Evolutionary conservation across 2,329 filamentous ascomycete genomes (phyloP).

Genomic region (Alternaria sp.): DNA sequence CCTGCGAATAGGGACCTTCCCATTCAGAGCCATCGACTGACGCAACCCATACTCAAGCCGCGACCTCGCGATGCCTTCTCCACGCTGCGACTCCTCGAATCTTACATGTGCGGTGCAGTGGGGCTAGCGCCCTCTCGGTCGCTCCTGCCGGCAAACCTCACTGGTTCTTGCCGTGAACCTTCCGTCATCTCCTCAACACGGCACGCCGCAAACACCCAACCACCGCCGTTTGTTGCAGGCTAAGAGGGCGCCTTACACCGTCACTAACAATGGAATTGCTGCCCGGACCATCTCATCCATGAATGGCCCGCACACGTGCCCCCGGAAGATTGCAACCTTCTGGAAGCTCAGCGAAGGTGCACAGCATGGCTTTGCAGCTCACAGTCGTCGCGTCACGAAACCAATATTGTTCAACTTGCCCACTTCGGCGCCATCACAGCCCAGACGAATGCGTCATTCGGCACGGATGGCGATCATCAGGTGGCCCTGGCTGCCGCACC

Average conservation of each 20-base stretch:
- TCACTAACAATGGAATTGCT: conserved; percentile 17
- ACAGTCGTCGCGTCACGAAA: conserved; percentile 43
- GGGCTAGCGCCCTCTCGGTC: conserved; percentile 28
- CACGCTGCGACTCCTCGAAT: conserved; percentile 16
- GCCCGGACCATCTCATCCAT: conserved; percentile 13
- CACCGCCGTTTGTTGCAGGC: conserved; percentile 15
- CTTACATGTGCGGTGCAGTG: conserved; percentile 13
- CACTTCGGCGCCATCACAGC: conserved; percentile 21
- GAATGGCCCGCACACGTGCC: conserved; percentile 28
- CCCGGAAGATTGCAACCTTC: conserved; percentile 26
- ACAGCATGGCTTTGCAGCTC: conserved; percentile 24
- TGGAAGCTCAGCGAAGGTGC: conserved; percentile 26
- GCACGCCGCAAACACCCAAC: conserved; percentile 23
- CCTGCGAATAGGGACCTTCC: conserved; percentile 24
- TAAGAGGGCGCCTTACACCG: conserved; percentile 13
- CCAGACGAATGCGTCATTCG: conserved; percentile 41
- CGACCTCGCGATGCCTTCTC: conserved; percentile 11
- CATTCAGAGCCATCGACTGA: conserved; percentile 1
- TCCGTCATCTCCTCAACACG: conserved; percentile 26
- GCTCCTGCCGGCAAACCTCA: conserved; percentile 37
- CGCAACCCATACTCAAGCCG: conserved; percentile 11
- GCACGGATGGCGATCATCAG: conserved; percentile 43
- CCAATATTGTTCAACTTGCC: conserved; percentile 38
- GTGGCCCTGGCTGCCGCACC: conserved; percentile 35
- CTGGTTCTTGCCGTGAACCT: conserved; percentile 32